Evolutionary conservation across 2,329 filamentous ascomycete genomes (phyloP).

Genomic region (Alternaria arborescens): DNA sequence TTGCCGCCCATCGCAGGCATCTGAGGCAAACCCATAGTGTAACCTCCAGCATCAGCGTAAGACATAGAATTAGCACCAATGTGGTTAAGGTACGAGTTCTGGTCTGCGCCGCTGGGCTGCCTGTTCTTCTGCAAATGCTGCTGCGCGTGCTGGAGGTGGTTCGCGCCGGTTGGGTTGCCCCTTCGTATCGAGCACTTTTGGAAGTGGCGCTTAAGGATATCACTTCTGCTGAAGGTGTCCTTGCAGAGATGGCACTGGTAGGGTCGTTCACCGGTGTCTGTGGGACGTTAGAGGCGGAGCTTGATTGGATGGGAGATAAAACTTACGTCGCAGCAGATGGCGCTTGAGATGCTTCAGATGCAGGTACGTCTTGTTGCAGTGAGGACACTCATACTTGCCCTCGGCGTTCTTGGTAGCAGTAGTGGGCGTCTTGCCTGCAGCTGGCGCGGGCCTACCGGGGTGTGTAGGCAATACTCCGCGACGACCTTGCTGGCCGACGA

Average conservation of each 20-base stretch:
- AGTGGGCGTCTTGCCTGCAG: constrained; percentile 80
- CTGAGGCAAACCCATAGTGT: constrained; percentile 47
- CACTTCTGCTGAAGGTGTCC: constrained; percentile 96
- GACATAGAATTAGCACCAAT: constrained; percentile 46
- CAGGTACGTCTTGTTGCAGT: constrained; percentile 97
- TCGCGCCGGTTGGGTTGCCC: constrained; percentile 93
- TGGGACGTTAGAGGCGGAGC: constrained; percentile 45
- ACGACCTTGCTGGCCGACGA: constrained; percentile 92
- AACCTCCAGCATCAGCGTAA: constrained; percentile 41
- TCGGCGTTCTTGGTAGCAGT: constrained; percentile 96
- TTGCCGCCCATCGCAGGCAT: constrained; percentile 46
- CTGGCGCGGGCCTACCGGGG: constrained; percentile 81
- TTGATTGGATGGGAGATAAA: constrained; percentile 12
- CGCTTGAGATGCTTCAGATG: constrained; percentile 98
- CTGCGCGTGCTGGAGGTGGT: constrained; percentile 91
- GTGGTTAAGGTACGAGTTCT: constrained; percentile 49
- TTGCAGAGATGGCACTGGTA: constrained; percentile 99
- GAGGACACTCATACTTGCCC: constrained; percentile 96
- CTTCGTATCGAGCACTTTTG: constrained; percentile 98
- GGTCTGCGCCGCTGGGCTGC: constrained; percentile 43
- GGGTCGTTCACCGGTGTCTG: constrained; percentile 95
- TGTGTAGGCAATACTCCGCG: constrained; percentile 91
- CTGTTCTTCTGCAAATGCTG: constrained; percentile 80
- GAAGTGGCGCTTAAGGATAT: constrained; percentile 98
- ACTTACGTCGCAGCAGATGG: constrained; percentile 94